A percentile compares a stretch with the other conserved stretches of the same genome.
phyloP scores from a whole-genome alignment of 345 rosid species.

The Sonneratia alba region DNA sequence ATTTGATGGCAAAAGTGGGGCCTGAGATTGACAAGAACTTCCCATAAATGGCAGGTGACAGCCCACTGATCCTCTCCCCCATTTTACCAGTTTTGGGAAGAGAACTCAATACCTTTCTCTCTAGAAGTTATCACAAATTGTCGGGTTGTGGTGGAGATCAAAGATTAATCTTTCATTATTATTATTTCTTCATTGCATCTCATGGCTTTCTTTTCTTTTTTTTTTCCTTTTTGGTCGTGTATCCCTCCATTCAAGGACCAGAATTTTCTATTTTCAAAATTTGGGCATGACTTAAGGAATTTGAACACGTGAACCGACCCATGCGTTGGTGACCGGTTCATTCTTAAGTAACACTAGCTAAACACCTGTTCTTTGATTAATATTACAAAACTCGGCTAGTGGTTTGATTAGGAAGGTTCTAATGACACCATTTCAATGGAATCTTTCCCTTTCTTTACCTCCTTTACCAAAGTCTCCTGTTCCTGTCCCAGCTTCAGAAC shows the following conservation, averaged over 20 bases:
- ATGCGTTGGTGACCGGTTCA: background rate
- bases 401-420: slow-evolving; percentile 17
- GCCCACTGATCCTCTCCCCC: background rate
- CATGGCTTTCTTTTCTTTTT: no score
- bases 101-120: background rate
- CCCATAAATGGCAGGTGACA: slow-evolving; percentile 3
- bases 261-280: no score
- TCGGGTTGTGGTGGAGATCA: background rate
- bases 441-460: slow-evolving; percentile 14
- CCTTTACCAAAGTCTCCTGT: slow-evolving; percentile 11
- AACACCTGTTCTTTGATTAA: background rate
- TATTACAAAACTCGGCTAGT: background rate
- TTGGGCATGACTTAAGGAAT: no score
- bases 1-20: background rate
- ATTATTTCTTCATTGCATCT: no score
- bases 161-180: no score
- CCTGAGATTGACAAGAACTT: background rate
- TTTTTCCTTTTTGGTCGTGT: no score
- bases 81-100: background rate
- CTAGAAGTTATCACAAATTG: background rate
- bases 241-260: no score
- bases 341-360: background rate
- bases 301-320: no score
- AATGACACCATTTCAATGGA: slow-evolving; percentile 6
- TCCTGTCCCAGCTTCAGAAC: slow-evolving; percentile 16